Base-by-base conservation (phyloP, 2,329 filamentous ascomycete genomes). In the Exophiala alcalophila region DNA sequence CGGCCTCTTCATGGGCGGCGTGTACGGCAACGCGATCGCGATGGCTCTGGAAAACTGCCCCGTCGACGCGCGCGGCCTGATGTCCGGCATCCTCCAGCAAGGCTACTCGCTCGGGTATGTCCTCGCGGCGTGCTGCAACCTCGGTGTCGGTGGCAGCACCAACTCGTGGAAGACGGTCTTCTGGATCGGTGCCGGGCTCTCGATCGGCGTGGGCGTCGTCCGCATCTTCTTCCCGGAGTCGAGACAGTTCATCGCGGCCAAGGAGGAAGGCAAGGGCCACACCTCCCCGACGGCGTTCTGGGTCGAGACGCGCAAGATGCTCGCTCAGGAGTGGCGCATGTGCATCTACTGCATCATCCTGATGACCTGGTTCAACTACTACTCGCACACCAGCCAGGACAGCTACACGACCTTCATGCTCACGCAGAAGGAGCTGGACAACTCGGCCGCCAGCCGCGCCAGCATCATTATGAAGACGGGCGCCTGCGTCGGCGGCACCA, bases 81-180 rank as follows among this genome's bases (percentile, higher is more conserved):
- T 92, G 77, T 86, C 82, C 10, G 87, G 86, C 40, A 84, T 92
- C 36, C 67, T 91, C 12, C 87, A 92, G 58, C 85, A 89, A 63
- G 87, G 86, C 2, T 90, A 89, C 61, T 83, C 83, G 0, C 76
- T 89, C 51, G 86, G 86, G 21, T 91, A 91, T 58, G 79, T 92
- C 27, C 73, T 88, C 50, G 86, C 86, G 4, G 85, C 85, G 2
- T 84, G 80, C 57, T 80, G 78, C 57, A 89, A 85, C 53, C 76
- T 89, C 12, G 83, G 82, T 34, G 82, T 89, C 11, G 83, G 84
- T 21, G 82, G 62, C 28, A 40, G 19, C 5, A 61, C 56, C 4
- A 57, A 64, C 0, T 61, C 73, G 29, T 90, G 83, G 84, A 89
- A 87, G 69, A 84, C 71, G 0, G 78, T 87, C 30, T 87, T 86